phyloP scores from a whole-genome alignment of 352 stramenopile species.

The Phytophthora citrophthora region DNA sequence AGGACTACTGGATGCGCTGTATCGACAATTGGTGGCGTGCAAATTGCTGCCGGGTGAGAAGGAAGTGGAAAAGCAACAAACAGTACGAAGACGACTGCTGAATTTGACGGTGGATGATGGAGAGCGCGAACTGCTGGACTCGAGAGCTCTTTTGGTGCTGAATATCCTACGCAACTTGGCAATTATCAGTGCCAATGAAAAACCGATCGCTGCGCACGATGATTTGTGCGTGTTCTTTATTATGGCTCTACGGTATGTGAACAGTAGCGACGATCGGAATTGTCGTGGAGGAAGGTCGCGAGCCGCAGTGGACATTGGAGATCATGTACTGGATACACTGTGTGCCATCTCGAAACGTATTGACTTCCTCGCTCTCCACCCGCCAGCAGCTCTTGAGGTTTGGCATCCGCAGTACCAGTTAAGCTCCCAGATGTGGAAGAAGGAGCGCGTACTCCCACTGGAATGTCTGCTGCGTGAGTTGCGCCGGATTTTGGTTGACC shows the following conservation, averaged over 20 bases:
- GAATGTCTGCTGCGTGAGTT: slow-evolving; percentile 71
- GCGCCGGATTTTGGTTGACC: slow-evolving; percentile 42
- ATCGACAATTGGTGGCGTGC: slow-evolving; percentile 67
- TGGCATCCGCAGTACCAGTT: slow-evolving; percentile 73
- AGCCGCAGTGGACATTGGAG: slow-evolving; percentile 56
- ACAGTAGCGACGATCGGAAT: slow-evolving; percentile 33
- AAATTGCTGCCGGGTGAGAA: slow-evolving; percentile 49
- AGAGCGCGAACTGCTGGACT: slow-evolving; percentile 63
- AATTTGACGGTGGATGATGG: slow-evolving; percentile 50
- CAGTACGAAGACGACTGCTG: slow-evolving; percentile 43
- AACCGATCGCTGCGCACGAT: slow-evolving; percentile 67
- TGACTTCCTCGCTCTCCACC: slow-evolving; percentile 71
- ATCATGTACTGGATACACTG: slow-evolving; percentile 79
- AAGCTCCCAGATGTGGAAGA: slow-evolving; percentile 64
- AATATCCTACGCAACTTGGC: slow-evolving; percentile 85
- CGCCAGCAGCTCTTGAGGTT: slow-evolving; percentile 53
- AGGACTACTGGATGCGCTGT: slow-evolving; percentile 75
- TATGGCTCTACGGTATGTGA: slow-evolving; percentile 54
- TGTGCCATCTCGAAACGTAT: slow-evolving; percentile 75
- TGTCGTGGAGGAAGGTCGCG: slow-evolving; percentile 26
- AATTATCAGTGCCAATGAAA: slow-evolving; percentile 76
- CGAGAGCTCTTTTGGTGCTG: slow-evolving; percentile 59
- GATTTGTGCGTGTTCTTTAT: slow-evolving; percentile 72
- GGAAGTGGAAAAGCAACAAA: slow-evolving; percentile 19
- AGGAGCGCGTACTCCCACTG: slow-evolving; percentile 60